Conservation (phyloP, 768 basidiomycete species). For the Kwoniella europaea region DNA sequence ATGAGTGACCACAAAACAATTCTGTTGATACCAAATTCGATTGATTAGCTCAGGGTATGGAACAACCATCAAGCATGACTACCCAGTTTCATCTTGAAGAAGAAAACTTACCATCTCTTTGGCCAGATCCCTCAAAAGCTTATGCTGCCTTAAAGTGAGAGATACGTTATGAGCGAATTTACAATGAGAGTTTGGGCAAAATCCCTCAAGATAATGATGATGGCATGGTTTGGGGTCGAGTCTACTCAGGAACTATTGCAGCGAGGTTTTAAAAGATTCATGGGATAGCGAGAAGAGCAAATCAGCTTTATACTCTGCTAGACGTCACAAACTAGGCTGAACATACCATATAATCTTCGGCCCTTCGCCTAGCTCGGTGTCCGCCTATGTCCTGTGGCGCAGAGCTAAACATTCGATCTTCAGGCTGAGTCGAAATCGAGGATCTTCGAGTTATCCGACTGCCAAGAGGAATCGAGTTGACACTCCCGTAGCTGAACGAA, state of each 20-base stretch:
- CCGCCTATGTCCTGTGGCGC: neutral
- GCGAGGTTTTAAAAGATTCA: neutral
- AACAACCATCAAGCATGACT: no score
- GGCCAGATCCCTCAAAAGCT: neutral
- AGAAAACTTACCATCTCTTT: conserved; percentile 23
- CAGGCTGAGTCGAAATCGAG: neutral
- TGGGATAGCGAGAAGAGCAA: neutral
- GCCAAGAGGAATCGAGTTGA: neutral
- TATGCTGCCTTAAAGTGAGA: neutral
- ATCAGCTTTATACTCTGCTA: neutral
- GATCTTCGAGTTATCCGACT: neutral
- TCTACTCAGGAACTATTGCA: conserved; percentile 7
- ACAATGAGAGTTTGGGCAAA: conserved; percentile 1
- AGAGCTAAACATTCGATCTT: neutral
- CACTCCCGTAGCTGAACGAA: neutral
- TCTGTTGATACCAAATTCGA: no score
- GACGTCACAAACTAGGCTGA: no score
- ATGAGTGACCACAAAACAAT: neutral
- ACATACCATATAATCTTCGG: neutral
- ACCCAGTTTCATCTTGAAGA: no score
- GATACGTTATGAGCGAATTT: neutral
- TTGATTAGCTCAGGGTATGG: no score
- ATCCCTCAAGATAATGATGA: conserved; percentile 15
- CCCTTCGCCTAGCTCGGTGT: neutral
- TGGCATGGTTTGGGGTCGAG: conserved; percentile 19